Evolutionary conservation across 306 rosid genomes (phyloP).

Genomic region (Castanopsis chinensis): DNA sequence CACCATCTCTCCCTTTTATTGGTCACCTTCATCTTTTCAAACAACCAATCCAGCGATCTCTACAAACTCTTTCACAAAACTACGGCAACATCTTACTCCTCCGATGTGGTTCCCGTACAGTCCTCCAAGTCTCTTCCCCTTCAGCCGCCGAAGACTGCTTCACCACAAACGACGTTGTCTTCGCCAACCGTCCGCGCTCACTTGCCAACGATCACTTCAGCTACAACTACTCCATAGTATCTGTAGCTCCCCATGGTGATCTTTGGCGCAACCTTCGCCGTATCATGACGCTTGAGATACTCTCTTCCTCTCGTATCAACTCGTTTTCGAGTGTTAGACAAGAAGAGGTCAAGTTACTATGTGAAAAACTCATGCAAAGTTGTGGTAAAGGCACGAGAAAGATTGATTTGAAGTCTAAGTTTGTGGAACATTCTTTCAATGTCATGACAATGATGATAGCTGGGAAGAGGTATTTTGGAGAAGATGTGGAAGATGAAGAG

Average conservation of each 20-base stretch:
- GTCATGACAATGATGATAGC: conserved; percentile 27
- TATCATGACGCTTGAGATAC: too few species aligned
- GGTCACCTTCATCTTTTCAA: conserved; percentile 48
- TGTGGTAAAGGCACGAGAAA: background rate
- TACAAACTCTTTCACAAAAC: background rate
- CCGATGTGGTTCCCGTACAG: conserved; percentile 14
- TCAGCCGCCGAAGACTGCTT: conserved; percentile 30
- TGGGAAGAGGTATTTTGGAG: too few species aligned
- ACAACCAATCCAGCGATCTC: conserved; percentile 24
- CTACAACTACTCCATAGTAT: conserved; percentile 22
- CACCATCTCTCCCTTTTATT: conserved; percentile 20
- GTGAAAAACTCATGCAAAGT: too few species aligned
- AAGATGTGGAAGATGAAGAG: too few species aligned
- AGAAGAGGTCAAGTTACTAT: too few species aligned
- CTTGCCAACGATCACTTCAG: conserved; percentile 20
- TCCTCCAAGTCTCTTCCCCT: conserved; percentile 17
- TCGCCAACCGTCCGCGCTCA: conserved; percentile 29
- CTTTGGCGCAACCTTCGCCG: conserved; percentile 25
- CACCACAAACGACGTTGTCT: conserved; percentile 26
- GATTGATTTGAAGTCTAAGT: conserved; percentile 4
- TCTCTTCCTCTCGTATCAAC: too few species aligned
- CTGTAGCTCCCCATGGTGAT: conserved; percentile 4
- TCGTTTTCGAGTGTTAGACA: too few species aligned
- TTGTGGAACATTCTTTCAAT: conserved; percentile 16
- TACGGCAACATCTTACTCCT: conserved; percentile 2